These are phyloP conservation scores for Bjerkandera adusta DNA, from an alignment of 1,284 basidiomycete species.

Conservation along the genomic window DNA sequence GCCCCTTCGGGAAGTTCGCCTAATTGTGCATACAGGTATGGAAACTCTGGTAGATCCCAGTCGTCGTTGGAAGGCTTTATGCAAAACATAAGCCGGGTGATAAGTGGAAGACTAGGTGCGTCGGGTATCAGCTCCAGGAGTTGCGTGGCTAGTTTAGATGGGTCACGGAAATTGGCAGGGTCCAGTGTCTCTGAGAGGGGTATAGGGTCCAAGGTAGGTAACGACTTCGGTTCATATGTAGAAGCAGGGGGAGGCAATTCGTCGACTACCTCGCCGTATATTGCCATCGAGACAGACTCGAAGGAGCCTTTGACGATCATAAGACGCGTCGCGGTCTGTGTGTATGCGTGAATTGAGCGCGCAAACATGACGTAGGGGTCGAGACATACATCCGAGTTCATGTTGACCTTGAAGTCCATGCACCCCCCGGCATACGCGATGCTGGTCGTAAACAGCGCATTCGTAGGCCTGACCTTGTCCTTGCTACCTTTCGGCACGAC, in stretches of 20 bases:
- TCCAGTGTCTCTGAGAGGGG: conserved; percentile 50
- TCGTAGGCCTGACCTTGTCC: conserved; percentile 54
- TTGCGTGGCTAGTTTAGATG: conserved; percentile 56
- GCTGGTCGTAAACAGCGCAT: conserved; percentile 68
- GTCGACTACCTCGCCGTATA: conserved; percentile 59
- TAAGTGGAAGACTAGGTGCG: conserved; percentile 56
- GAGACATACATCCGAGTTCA: conserved; percentile 58
- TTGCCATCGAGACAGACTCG: conserved; percentile 60
- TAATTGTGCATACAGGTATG: conserved; percentile 60
- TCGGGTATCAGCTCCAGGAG: conserved; percentile 59
- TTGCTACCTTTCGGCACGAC: conserved; percentile 47
- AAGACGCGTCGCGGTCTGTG: conserved; percentile 69
- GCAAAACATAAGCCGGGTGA: conserved; percentile 71
- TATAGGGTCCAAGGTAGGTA: conserved; percentile 38
- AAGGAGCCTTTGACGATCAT: conserved; percentile 77
- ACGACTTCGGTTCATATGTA: conserved; percentile 34
- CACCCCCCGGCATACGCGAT: conserved; percentile 71
- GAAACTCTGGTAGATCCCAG: conserved; percentile 73
- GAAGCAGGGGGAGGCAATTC: conserved; percentile 25
- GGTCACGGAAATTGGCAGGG: conserved; percentile 57
- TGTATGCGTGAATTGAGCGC: conserved; percentile 12
- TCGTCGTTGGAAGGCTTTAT: conserved; percentile 71
- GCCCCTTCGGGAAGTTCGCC: conserved; percentile 45
- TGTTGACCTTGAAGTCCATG: conserved; percentile 65
- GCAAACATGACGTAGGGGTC: not conserved